phyloP scores from a whole-genome alignment of 169 alveolate species.

The Cryptosporidium parvum region DNA sequence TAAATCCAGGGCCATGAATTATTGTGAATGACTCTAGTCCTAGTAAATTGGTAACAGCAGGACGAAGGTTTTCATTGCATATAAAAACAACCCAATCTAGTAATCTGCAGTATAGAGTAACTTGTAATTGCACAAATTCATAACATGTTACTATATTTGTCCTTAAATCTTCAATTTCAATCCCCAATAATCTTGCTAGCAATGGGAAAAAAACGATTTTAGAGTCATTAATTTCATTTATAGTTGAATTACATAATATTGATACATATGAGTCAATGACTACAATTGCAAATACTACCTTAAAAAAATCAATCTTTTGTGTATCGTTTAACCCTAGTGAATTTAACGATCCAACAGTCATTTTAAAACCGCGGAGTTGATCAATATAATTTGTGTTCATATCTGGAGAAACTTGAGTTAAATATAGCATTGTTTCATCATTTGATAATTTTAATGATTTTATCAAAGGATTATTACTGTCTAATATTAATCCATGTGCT shows the following conservation, averaged over 20 bases:
- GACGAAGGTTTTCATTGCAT: constrained; percentile 53
- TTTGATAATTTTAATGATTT: constrained; percentile 15
- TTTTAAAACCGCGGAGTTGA: constrained; percentile 55
- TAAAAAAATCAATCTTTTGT: constrained; percentile 65
- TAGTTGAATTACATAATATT: constrained; percentile 18
- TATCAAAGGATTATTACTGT: constrained; percentile 45
- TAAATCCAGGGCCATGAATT: constrained; percentile 69
- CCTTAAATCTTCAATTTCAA: constrained; percentile 25
- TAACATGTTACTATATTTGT: neutral
- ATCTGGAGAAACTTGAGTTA: constrained; percentile 59
- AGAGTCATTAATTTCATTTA: neutral
- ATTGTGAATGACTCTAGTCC: constrained; percentile 11
- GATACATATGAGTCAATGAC: constrained; percentile 45
- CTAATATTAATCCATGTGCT: constrained; percentile 68
- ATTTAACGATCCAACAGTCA: constrained; percentile 54
- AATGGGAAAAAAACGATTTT: constrained; percentile 53
- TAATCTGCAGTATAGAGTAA: constrained; percentile 45
- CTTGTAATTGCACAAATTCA: constrained; percentile 48
- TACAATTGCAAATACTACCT: constrained; percentile 37
- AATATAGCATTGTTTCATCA: constrained; percentile 23
- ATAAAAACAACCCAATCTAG: constrained; percentile 19
- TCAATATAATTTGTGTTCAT: constrained; percentile 39
- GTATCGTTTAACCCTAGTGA: constrained; percentile 54
- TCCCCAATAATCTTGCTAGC: constrained; percentile 45
- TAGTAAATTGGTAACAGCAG: neutral